Evolutionary conservation across 805 yeast genomes (phyloP), one percentile per base, ranked within the genome.

Genomic region (Metschnikowia lochheadii): DNA sequence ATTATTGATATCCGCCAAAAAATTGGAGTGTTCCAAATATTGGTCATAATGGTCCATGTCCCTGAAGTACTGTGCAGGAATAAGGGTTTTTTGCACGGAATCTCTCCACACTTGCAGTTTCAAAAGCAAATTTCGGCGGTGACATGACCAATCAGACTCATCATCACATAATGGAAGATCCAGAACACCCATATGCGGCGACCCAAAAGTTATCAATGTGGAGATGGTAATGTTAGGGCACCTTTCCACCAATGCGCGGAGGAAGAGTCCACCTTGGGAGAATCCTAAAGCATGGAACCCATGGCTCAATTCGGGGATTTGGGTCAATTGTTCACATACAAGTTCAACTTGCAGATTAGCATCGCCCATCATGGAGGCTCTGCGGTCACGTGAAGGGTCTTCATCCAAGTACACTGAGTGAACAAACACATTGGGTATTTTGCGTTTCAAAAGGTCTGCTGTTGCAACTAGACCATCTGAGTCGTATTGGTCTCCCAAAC

Each of bases 251-350:
- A 84, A 76, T 5, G 84, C 84, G 42, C 96, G 67, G n/a, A 85
- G 67, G 53, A 87, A 82, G n/a, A 87, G 65, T 0, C 96, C 96
- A 38, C 96, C 96, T 62, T 87, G 96, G 0, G 92, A 85, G 56
- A 85, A 83, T 5, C 96, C 96, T 38, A 87, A 74, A 5, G 84
- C 87, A 62, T 85, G 84, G 60, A 86, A 84, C 0, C 91, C 91
- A 33, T 66, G 49, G 1, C 50, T 38, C 6, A 86, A 67, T 49
- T 76, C 80, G 0, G 80, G 68, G 1, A 78, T 70, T 1, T 56
- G 56, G 0, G 62, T 47, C n/a, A 87, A 61, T 52, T 81, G 80
- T 5, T 73, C 73, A 63, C 91, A 86, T 0, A 79, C 89, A 5
- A 54, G 51, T 1, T 74, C 76, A 2, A 87, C 58, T 58, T 87